Conservation (phyloP, 768 basidiomycete species). For the Boletus vermiculosoides region DNA sequence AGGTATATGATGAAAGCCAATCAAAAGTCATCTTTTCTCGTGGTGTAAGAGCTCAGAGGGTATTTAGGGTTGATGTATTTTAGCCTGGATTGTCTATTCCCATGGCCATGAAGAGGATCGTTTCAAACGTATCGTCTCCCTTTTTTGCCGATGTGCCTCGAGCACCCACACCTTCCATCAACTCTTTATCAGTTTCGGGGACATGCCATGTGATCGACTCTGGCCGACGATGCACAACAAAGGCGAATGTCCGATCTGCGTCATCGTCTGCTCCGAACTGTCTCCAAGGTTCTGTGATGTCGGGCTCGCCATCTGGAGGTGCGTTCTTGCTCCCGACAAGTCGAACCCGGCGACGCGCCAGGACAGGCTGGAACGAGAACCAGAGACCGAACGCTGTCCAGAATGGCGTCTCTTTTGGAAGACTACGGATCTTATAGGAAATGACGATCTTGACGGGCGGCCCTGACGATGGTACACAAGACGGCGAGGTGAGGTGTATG, state of each 20-base stretch:
- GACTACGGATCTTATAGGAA: slow-evolving; percentile 75
- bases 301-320: neutral
- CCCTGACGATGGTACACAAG: slow-evolving; percentile 29
- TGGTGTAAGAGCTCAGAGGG: neutral
- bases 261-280: slow-evolving; percentile 43
- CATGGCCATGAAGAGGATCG: slow-evolving; percentile 48
- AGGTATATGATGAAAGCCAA: neutral
- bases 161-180: slow-evolving; percentile 59
- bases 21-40: neutral
- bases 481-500: slow-evolving; percentile 63
- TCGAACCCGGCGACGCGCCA: slow-evolving; percentile 25
- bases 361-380: slow-evolving; percentile 64
- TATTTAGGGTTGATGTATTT: neutral
- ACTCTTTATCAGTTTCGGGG: slow-evolving; percentile 50
- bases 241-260: slow-evolving; percentile 51
- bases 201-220: slow-evolving; percentile 59
- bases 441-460: slow-evolving; percentile 47
- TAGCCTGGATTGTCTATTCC: slow-evolving; percentile 4
- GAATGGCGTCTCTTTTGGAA: slow-evolving; percentile 69
- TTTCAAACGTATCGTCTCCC: slow-evolving; percentile 70
- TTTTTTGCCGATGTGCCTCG: slow-evolving; percentile 43
- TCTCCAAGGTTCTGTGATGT: slow-evolving; percentile 31
- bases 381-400: slow-evolving; percentile 81
- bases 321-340: no score
- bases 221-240: slow-evolving; percentile 55